Evolutionary conservation across 208 protist species (phyloP).

Genomic region (Balamuthia mandrillaris): DNA sequence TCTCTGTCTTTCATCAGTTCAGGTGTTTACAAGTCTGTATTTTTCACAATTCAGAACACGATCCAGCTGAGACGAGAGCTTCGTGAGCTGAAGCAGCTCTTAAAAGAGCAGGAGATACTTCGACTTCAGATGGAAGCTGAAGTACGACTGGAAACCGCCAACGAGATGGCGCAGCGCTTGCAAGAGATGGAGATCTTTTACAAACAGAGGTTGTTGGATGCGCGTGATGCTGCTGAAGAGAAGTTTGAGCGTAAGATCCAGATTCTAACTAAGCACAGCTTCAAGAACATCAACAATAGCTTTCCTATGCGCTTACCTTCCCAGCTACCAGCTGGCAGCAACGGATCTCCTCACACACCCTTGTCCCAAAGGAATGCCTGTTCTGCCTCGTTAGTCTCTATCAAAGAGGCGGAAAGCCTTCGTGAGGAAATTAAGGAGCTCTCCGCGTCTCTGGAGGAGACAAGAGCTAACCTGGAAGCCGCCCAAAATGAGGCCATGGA

Average conservation of each 20-base stretch:
- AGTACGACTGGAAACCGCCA: neutral
- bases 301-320: too few relatives aligned
- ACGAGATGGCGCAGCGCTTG: constrained; percentile 10
- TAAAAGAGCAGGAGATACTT: neutral
- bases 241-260: constrained; percentile 14
- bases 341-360: too few relatives aligned
- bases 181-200: constrained; percentile 12
- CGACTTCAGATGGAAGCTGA: neutral
- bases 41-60: neutral
- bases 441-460: too few relatives aligned
- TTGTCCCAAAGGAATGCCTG: too few relatives aligned
- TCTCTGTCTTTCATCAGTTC: neutral
- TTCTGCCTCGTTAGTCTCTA: too few relatives aligned
- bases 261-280: neutral
- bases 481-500: too few relatives aligned
- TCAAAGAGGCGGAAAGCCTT: too few relatives aligned
- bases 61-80: neutral
- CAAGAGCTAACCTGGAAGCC: too few relatives aligned
- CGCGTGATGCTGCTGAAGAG: neutral
- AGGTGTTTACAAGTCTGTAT: too few relatives aligned
- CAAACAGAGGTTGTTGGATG: neutral
- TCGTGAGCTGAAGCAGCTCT: neutral
- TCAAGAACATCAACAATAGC: too few relatives aligned
- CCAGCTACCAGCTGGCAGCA: too few relatives aligned
- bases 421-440: too few relatives aligned